Percentiles rank a stretch among this genome's conserved stretches.
These are phyloP conservation scores for Agroathelia rolfsii DNA, from an alignment of 1,284 basidiomycete genomes.

Conservation along the genomic window DNA sequence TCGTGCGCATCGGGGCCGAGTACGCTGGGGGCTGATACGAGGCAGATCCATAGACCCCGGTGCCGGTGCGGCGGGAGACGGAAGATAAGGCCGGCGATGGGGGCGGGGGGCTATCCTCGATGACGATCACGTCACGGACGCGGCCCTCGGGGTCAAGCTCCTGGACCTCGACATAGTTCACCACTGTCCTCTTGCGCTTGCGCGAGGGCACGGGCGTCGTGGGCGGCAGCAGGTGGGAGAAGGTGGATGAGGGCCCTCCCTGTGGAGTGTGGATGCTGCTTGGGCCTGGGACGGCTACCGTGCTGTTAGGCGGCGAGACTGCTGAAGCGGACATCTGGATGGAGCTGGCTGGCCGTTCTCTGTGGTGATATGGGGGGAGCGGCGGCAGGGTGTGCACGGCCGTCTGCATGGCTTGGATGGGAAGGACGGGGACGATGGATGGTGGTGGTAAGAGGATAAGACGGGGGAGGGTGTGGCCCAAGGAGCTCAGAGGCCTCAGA, in stretches of 20 bases:
- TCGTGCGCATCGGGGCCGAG: slow-evolving; percentile 64
- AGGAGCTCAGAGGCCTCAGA: too few relatives aligned
- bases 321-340: slow-evolving; percentile 4
- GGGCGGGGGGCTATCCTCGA: slow-evolving; percentile 73
- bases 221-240: too few relatives aligned
- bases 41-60: slow-evolving; percentile 57
- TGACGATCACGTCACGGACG: slow-evolving; percentile 76
- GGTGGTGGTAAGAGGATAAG: slow-evolving; percentile 31
- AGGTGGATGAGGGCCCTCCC: too few relatives aligned
- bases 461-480: slow-evolving; percentile 11
- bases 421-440: slow-evolving; percentile 33
- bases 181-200: slow-evolving; percentile 73
- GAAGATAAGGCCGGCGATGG: slow-evolving; percentile 63
- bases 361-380: slow-evolving; percentile 47
- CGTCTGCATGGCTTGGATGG: slow-evolving; percentile 48
- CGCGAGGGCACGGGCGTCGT: slow-evolving; percentile 58
- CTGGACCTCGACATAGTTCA: slow-evolving; percentile 76
- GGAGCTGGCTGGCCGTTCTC: slow-evolving; percentile 17
- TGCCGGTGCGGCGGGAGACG: too few relatives aligned
- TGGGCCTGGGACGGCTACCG: slow-evolving; percentile 23
- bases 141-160: slow-evolving; percentile 68
- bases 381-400: slow-evolving; percentile 50
- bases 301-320: slow-evolving; percentile 9
- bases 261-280: too few relatives aligned
- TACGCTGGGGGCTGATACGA: slow-evolving; percentile 71